Evolutionary conservation across 306 rosid genomes (phyloP), one percentile per base, ranked within the genome.

Genomic region (Citrullus mucosospermus): DNA sequence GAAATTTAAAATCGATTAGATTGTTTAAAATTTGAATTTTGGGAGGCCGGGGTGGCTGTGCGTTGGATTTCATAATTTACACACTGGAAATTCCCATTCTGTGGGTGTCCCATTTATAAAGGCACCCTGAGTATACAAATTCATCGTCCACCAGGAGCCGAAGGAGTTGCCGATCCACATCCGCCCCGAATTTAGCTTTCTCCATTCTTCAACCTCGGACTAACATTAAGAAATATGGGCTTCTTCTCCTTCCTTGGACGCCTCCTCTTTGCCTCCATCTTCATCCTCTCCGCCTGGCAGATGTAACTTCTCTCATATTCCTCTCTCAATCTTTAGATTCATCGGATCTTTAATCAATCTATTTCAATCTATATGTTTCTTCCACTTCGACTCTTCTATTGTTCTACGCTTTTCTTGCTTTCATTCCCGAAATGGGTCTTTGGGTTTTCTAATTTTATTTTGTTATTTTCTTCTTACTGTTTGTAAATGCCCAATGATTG

Each of bases 251-350:
- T 90, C 79, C 84, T 92, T 78, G 98, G 98, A 55, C 93, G 98
- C 11, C 87, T 93, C 68, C 93, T 93, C 78, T 93, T 93, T 81
- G 96, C 98, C 60, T 88, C 97, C 62, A 77, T 93, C 87, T 93
- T 93, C 91, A 90, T 93, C 85, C 92, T 92, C 85, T 91, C 97
- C 28, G 98, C 98, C 3, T 89, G 93, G 90, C 97, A 91, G 86
- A 86, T 89, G 98, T 91, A 44, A 81, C 83, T 61, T n/a, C 73
- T 30, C 55, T 77, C 14, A 68, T 39, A 48, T 79, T 32, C 50
- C 66, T 22, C 59, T 2, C 8, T 75, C 39, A 22, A 2, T 80
- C 41, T 16, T 59, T 80, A 83, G 85, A 85, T 90, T 90, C 78
- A 61, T 25, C 10, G 18, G 70, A 54, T 80, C 63, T 75, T 28